Evolutionary conservation across 2,329 filamentous ascomycete species (phyloP).

Genomic region (Fusarium tjaetaba): DNA sequence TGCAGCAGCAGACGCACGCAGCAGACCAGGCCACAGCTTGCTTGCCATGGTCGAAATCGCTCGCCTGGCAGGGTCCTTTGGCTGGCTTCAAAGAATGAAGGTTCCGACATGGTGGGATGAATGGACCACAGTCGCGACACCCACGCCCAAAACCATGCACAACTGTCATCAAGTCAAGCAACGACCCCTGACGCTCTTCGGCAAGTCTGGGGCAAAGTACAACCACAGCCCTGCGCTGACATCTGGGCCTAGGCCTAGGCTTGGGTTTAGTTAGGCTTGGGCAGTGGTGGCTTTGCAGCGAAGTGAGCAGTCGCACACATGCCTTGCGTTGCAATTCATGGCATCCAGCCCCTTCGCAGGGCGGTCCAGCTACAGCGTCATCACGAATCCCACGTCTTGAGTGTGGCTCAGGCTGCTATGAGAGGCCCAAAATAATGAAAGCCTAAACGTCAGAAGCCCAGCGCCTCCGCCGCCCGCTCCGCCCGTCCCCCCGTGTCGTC

Average conservation of each 20-base stretch:
- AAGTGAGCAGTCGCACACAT: slow-evolving; percentile 36
- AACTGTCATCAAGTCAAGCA: slow-evolving; percentile 37
- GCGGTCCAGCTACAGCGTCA: slow-evolving; percentile 35
- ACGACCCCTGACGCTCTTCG: slow-evolving; percentile 33
- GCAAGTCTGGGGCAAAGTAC: slow-evolving; percentile 40
- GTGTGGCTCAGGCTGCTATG: slow-evolving; percentile 39
- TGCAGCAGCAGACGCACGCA: slow-evolving; percentile 36
- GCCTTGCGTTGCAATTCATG: slow-evolving; percentile 14
- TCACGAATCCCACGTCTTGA: slow-evolving; percentile 24
- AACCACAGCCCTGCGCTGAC: slow-evolving; percentile 40
- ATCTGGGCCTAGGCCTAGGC: slow-evolving; percentile 29
- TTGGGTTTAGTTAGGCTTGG: slow-evolving; percentile 21
- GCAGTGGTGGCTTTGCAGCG: slow-evolving; percentile 37
- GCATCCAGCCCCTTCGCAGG: slow-evolving; percentile 35
- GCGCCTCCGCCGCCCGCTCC: slow-evolving; percentile 34
- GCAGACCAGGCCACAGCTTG: slow-evolving; percentile 16
- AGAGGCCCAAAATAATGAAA: slow-evolving; percentile 31
- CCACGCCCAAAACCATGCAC: slow-evolving; percentile 25
- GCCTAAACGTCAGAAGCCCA: slow-evolving; percentile 32
- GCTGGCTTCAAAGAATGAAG: slow-evolving; percentile 20
- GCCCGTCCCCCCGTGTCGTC: slow-evolving; percentile 36
- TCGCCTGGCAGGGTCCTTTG: slow-evolving; percentile 33
- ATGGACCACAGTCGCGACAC: slow-evolving; percentile 22
- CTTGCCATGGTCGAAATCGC: slow-evolving; percentile 12
- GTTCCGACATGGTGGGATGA: slow-evolving; percentile 30